These are phyloP conservation scores for Botrytis aclada DNA, from an alignment of 2,329 filamentous ascomycete species.

Conservation along the genomic window DNA sequence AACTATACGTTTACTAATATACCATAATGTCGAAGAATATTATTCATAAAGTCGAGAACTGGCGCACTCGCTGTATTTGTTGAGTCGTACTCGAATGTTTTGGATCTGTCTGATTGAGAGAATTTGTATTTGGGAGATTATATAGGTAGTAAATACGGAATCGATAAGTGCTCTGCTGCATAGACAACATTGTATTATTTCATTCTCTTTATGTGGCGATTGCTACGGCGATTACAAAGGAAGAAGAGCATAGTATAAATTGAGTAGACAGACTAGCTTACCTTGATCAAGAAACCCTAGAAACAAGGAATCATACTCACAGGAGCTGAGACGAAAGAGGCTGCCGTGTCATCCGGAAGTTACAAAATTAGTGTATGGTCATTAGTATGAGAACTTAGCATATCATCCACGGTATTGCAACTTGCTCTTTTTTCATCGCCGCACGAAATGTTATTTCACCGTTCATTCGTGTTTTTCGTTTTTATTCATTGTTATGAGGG, in stretches of 20 bases:
- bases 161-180: neutral
- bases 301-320: neutral
- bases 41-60: no score
- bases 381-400: neutral
- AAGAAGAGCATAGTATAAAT: neutral
- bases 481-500: neutral
- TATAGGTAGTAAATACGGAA: neutral
- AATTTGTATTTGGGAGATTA: neutral
- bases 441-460: neutral
- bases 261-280: neutral
- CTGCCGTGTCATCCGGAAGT: neutral
- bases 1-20: neutral
- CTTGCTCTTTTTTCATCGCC: neutral
- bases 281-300: neutral
- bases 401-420: neutral
- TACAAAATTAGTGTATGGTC: accelerated
- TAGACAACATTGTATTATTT: neutral
- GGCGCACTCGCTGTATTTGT: no score
- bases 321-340: neutral
- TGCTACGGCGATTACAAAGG: no score
- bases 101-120: neutral
- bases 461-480: neutral
- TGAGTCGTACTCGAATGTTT: accelerated
- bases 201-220: neutral
- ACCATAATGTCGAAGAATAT: no score